Percentiles rank a stretch among this genome's conserved stretches.
Evolutionary conservation across 257 asterid species (phyloP).

Genomic region (Capsicum pubescens): DNA sequence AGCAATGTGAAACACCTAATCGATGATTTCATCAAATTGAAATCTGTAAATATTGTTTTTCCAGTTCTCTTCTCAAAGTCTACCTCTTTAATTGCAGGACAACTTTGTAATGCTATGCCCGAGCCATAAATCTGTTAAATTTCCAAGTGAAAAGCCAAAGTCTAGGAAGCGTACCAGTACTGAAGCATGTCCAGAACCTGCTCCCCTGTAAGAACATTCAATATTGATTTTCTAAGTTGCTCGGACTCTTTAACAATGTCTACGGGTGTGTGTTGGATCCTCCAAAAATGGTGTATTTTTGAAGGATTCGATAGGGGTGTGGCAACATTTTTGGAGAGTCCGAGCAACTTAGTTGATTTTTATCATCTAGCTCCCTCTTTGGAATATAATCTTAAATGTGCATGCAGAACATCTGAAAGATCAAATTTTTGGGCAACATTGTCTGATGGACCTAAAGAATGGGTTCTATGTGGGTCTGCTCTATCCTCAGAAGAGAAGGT

Average conservation of each 20-base stretch:
- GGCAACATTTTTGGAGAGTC: too few species aligned
- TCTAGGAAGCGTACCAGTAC: conserved; percentile 43
- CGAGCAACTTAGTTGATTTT: neutral
- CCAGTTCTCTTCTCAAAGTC: neutral
- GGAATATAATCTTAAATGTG: conserved; percentile 6
- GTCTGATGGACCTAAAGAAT: conserved; percentile 52
- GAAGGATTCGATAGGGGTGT: too few species aligned
- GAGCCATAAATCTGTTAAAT: conserved; percentile 61
- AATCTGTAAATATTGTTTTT: neutral
- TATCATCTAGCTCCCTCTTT: neutral
- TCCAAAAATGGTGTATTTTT: too few species aligned
- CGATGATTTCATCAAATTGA: neutral
- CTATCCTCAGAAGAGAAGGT: conserved; percentile 87
- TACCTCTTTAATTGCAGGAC: conserved; percentile 53
- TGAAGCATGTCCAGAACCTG: conserved; percentile 13
- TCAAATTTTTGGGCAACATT: conserved; percentile 49
- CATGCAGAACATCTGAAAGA: conserved; percentile 51
- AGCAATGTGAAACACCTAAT: neutral
- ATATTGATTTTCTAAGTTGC: neutral
- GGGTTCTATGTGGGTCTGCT: conserved; percentile 89
- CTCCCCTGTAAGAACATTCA: conserved; percentile 11
- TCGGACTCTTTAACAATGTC: too few species aligned
- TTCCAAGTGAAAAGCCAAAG: conserved; percentile 77
- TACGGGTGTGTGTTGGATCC: too few species aligned
- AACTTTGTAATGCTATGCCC: conserved; percentile 84